Conservation (phyloP, 2,329 filamentous ascomycete genomes). For the Orbilia ellipsospora region DNA sequence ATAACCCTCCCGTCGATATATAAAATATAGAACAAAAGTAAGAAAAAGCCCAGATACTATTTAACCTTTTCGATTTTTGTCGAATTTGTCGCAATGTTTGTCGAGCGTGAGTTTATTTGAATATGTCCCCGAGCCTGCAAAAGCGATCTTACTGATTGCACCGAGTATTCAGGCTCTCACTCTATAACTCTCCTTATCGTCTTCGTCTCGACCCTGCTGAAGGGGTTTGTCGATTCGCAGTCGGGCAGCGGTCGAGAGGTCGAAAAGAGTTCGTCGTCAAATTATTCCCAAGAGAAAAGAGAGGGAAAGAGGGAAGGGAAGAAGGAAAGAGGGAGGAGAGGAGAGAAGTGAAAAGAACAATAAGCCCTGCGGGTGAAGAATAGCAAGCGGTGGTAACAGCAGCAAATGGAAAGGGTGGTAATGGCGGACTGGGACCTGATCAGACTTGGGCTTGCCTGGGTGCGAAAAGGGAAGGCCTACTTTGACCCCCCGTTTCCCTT, state of each 20-base stretch:
- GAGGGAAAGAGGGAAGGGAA: constrained; percentile 7
- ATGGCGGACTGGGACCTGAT: too few relatives aligned
- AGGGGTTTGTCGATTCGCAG: constrained; percentile 23
- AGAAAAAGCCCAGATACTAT: constrained; percentile 38
- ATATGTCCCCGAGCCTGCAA: constrained; percentile 46
- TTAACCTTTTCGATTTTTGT: constrained; percentile 39
- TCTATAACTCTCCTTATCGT: constrained; percentile 27
- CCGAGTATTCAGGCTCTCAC: constrained; percentile 19
- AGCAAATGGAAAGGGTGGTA: neutral
- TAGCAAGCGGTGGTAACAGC: neutral
- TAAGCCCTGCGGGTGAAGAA: constrained; percentile 40
- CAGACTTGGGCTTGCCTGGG: too few relatives aligned
- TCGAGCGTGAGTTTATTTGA: neutral
- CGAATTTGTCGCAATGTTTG: neutral
- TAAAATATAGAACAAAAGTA: constrained; percentile 25
- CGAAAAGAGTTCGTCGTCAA: constrained; percentile 31
- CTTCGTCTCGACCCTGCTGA: constrained; percentile 43
- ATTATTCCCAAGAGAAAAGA: constrained; percentile 17
- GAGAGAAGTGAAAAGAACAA: constrained; percentile 17
- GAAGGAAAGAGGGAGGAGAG: constrained; percentile 14
- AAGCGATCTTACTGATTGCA: too few relatives aligned
- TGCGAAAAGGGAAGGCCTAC: too few relatives aligned
- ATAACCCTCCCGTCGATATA: neutral
- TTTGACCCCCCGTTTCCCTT: too few relatives aligned
- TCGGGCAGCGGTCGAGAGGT: constrained; percentile 29